Conservation (phyloP, 2,329 filamentous ascomycete genomes). For the Talaromyces sp. region DNA sequence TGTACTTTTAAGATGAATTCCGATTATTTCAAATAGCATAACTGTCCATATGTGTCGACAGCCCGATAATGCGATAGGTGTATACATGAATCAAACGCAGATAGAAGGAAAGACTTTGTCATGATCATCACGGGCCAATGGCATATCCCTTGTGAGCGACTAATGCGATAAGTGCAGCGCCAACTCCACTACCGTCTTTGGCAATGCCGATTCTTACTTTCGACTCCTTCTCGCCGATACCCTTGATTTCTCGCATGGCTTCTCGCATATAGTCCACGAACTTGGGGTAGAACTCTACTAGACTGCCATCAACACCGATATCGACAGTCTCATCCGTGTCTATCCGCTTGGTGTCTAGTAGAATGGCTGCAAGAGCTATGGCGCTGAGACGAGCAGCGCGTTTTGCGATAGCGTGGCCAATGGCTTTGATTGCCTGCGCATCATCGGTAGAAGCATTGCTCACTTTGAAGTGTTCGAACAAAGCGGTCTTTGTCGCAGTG, state of each 20-base stretch:
- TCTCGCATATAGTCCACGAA: conserved; percentile 88
- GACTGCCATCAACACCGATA: conserved; percentile 87
- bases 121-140: conserved; percentile 5
- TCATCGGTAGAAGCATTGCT: conserved; percentile 75
- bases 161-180: conserved; percentile 88
- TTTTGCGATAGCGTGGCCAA: conserved; percentile 78
- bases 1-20: neutral
- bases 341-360: conserved; percentile 75
- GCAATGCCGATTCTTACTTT: conserved; percentile 91
- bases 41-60: neutral
- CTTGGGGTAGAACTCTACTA: conserved; percentile 93
- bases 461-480: conserved; percentile 73
- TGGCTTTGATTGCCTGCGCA: conserved; percentile 78
- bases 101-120: neutral
- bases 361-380: conserved; percentile 79
- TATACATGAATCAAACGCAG: neutral
- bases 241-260: conserved; percentile 69
- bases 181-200: conserved; percentile 94
- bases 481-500: conserved; percentile 68
- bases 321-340: conserved; percentile 69
- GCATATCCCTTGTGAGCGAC: conserved; percentile 62
- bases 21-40: neutral
- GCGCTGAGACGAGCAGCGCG: conserved; percentile 84
- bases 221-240: conserved; percentile 77
- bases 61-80: conserved; percentile 1